These are phyloP conservation scores for Calocybe gambosa DNA, from an alignment of 1,284 basidiomycete genomes.

Conservation along the genomic window DNA sequence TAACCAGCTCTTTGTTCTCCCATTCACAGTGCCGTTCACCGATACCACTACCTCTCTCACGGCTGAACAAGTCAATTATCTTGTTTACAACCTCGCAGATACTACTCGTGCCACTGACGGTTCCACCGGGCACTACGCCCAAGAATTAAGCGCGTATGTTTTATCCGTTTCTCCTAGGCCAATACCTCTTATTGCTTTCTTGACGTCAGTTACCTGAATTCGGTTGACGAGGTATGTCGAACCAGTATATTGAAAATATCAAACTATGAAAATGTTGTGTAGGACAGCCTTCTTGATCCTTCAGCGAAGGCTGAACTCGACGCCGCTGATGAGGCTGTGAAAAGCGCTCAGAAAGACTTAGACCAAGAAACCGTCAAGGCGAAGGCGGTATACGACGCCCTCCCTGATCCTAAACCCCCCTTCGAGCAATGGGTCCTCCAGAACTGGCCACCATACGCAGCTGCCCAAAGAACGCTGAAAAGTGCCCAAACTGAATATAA, in stretches of 20 bases:
- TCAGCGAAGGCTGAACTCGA: background rate
- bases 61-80: slow-evolving; percentile 1
- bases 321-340: background rate
- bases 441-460: background rate
- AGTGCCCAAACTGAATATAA: background rate
- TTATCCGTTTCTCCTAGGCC: background rate
- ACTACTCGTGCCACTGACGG: slow-evolving; percentile 1
- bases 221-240: slow-evolving; percentile 1
- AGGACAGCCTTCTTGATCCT: background rate
- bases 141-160: background rate
- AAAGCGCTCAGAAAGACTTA: background rate
- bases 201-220: slow-evolving; percentile 1
- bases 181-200: background rate
- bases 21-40: slow-evolving; percentile 3
- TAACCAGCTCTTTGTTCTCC: slow-evolving; percentile 1
- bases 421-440: background rate
- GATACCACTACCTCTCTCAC: slow-evolving; percentile 1
- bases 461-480: background rate
- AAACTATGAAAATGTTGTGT: background rate
- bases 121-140: slow-evolving; percentile 1
- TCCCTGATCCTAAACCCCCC: background rate
- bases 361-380: background rate
- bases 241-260: background rate
- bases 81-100: slow-evolving; percentile 4
- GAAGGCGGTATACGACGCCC: background rate